Evolutionary conservation across 169 alveolate genomes (phyloP), one percentile per base, ranked within the genome.

Genomic region (Plasmodium inui): DNA sequence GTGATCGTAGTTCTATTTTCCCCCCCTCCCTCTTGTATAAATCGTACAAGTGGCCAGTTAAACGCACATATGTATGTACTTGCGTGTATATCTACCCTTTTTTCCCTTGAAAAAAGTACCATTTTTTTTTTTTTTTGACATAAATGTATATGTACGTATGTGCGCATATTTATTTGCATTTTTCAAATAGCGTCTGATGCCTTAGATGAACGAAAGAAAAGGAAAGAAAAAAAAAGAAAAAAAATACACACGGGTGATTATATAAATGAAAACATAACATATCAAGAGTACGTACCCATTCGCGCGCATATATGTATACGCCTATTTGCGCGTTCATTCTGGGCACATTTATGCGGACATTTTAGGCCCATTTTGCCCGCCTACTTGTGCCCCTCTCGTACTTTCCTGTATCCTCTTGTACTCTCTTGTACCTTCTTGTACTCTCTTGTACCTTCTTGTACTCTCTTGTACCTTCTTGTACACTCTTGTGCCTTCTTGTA

Each of bases 11-110:
- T 50, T 50, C 19, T 50, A 50, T 50, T 50, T 12, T 3, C 14
- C 17, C 37, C 37, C 39, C 14, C 3, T 67, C n/a, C 37, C 6
- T 67, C 12, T 67, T 67, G 37, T n/a, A 9, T 22, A 67, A 67
- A 67, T 67, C n/a, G 41, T 67, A 14, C 76, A 67, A 67, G 76
- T 67, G 76, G 76, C 76, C 76, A 67, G 76, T 67, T 9, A 22
- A 67, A 67, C 37, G n/a, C 37, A 67, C 37, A n/a, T 28, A 67
- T 67, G 14, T 39, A 67, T 67, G 76, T 28, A 22, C 22, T 67
- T 22, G 22, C 26, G 37, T 28, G 76, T 28, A 67, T 28, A 67
- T 22, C 37, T 67, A 22, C 61, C 61, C 57, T 50, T 50, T 50
- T 50, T 14, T 19, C 61, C 12, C 61, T 50, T 8, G 61, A 50